phyloP scores from a whole-genome alignment of 148 eudicot species.

The Nepenthes mirabilis region DNA sequence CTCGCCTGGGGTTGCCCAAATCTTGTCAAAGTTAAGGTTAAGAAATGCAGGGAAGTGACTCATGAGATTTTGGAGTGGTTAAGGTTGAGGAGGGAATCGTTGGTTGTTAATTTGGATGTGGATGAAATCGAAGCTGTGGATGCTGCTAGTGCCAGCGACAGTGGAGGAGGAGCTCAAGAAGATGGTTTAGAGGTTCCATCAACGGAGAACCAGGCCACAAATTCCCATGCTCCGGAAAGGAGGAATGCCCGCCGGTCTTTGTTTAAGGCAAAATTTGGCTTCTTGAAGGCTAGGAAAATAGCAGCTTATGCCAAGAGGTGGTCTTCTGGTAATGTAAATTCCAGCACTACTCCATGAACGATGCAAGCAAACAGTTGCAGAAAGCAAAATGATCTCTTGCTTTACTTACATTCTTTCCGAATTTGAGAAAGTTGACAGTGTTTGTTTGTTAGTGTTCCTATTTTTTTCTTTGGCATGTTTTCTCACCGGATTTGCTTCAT shows the following conservation, averaged over 20 bases:
- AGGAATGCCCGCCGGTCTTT: constrained; percentile 24
- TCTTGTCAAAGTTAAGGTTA: constrained; percentile 71
- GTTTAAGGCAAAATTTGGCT: constrained; percentile 41
- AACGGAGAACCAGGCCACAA: constrained; percentile 12
- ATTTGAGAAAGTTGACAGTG: too few relatives aligned
- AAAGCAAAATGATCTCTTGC: not conserved
- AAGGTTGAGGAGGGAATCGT: constrained; percentile 32
- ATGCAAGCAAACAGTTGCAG: not conserved
- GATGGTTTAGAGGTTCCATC: constrained; percentile 36
- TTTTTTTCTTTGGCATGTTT: too few relatives aligned
- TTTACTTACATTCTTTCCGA: too few relatives aligned
- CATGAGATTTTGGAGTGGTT: constrained; percentile 44
- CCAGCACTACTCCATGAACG: constrained; percentile 20
- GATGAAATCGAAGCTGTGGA: constrained; percentile 50
- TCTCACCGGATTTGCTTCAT: too few relatives aligned
- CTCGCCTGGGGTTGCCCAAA: constrained; percentile 71
- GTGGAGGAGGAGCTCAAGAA: constrained; percentile 42
- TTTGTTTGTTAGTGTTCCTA: too few relatives aligned
- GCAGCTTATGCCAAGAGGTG: constrained; percentile 44
- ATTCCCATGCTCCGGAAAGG: constrained; percentile 11
- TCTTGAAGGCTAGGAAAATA: constrained; percentile 38
- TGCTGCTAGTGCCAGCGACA: constrained; percentile 49
- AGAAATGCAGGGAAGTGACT: constrained; percentile 67
- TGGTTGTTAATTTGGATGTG: constrained; percentile 50
- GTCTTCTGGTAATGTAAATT: constrained; percentile 29